Percentiles rank a stretch among this genome's conserved stretches.
phyloP scores from a whole-genome alignment of 495 filamentous ascomycete genomes.

The Emericellopsis terricola region DNA sequence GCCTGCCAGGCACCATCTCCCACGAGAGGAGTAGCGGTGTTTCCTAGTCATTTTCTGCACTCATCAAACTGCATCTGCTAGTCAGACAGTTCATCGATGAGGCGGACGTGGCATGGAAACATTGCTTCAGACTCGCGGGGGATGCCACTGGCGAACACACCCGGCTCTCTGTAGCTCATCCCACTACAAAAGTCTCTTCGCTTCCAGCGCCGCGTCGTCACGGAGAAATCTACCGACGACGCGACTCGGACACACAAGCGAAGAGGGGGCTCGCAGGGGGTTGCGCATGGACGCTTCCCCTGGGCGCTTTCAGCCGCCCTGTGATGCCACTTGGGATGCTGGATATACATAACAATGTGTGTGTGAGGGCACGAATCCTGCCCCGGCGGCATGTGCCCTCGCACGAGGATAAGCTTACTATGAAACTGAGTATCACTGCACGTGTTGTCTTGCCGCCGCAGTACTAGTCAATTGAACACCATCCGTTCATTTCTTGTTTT shows the following conservation, averaged over 20 bases:
- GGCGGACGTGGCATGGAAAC: no score
- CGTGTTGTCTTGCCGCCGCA: background rate
- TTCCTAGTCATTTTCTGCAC: no score
- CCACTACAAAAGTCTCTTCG: background rate
- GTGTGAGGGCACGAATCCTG: background rate
- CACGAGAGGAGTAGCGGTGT: conserved; percentile 1
- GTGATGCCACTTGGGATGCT: background rate
- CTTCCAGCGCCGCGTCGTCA: no score
- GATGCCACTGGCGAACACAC: background rate
- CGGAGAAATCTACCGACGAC: conserved; percentile 2
- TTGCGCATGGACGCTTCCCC: background rate
- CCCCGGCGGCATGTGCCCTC: background rate
- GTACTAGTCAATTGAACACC: background rate
- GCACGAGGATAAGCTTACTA: background rate
- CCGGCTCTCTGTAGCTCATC: background rate
- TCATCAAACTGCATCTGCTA: no score
- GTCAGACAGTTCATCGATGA: no score
- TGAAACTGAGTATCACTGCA: background rate
- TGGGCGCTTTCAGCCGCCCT: background rate
- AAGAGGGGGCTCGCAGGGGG: background rate
- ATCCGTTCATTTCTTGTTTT: background rate
- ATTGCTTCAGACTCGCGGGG: no score
- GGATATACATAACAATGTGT: background rate
- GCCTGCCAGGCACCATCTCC: background rate
- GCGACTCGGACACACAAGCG: background rate